Evolutionary conservation across 2,329 filamentous ascomycete species (phyloP).

Genomic region (Chaetomium sp.): DNA sequence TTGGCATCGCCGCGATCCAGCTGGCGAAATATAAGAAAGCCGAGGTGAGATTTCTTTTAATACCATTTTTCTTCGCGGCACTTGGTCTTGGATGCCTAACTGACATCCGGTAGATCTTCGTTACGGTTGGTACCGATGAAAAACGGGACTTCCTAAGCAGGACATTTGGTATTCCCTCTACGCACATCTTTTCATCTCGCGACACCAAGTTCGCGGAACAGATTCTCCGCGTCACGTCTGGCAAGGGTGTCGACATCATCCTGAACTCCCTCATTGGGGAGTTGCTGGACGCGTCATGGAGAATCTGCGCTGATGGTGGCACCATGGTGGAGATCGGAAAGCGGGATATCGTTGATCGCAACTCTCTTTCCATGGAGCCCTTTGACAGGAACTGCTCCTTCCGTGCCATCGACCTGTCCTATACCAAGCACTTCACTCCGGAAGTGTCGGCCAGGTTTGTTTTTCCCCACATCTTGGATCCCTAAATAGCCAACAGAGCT

Average conservation of each 20-base stretch:
- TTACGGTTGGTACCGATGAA: constrained; percentile 39
- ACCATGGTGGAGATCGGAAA: constrained; percentile 39
- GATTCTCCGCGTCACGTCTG: constrained; percentile 34
- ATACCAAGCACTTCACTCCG: too few species aligned
- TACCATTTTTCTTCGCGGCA: too few species aligned
- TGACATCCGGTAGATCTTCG: constrained; percentile 33
- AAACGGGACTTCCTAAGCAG: constrained; percentile 38
- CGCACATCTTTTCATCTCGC: constrained; percentile 41
- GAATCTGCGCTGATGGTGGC: constrained; percentile 39
- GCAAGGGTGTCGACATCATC: constrained; percentile 39
- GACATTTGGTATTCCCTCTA: constrained; percentile 37
- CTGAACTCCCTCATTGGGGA: constrained; percentile 38
- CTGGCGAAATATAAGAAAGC: too few species aligned
- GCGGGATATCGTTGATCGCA: constrained; percentile 31
- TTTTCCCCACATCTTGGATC: too few species aligned
- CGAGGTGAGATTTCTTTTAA: too few species aligned
- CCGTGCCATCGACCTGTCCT: constrained; percentile 31
- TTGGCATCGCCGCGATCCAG: too few species aligned
- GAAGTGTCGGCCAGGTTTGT: too few species aligned
- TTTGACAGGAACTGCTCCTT: constrained; percentile 32
- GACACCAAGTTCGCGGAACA: constrained; percentile 37
- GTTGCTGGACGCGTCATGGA: constrained; percentile 38
- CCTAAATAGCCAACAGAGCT: too few species aligned
- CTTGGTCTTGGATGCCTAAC: too few species aligned
- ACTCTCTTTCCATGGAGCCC: constrained; percentile 30